Evolutionary conservation across 2,329 filamentous ascomycete species (phyloP), one percentile per base, ranked within the genome.

Genomic region (Chaetomium globosum): DNA sequence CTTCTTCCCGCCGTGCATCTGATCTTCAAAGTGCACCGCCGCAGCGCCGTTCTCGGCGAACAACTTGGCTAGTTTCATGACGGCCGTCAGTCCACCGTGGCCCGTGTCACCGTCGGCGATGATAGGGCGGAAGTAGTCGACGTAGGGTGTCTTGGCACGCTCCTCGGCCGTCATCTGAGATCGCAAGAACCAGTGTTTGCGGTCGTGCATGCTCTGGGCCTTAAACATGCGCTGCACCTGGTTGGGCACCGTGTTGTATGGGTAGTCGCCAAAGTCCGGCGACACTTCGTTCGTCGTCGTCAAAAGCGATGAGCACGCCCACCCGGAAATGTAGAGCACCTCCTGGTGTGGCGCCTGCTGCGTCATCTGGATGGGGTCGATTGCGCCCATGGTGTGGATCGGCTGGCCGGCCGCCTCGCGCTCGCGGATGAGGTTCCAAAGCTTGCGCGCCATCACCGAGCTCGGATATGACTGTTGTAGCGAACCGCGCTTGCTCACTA

Each of bases 331-430:
- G 79, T 99, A 99, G 54, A 99, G 85, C 21, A 97, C 91, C 77
- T 99, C 94, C 76, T 98, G 95, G 79, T 98, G 91, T 6, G 91
- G 87, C 19, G 95, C 95, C 81, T 98, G 95, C 78, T 99, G 95
- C 57, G 95, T 97, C 95, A 99, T 98, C 80, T 99, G 95, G 12
- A 98, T 88, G n/a, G 95, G 95, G 75, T 99, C 95, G 78, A 99
- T 96, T 66, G 93, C 95, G 72, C 95, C 95, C 90, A 99, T 93
- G 19, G 95, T 98, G 77, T 98, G 94, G 67, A 98, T 91, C 23
- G 95, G 95, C 77, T 96, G 85, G 67, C 92, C 92, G 73, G 89
- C 87, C 48, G 89, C 85, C 54, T 87, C 85, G 69, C 91, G 85
- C 78, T 96, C 89, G 69, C 90, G 89, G 63, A 99, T 82, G 71